Conservation (phyloP, 192 early-diverging fungal species). For the Entomortierella parvispora region DNA sequence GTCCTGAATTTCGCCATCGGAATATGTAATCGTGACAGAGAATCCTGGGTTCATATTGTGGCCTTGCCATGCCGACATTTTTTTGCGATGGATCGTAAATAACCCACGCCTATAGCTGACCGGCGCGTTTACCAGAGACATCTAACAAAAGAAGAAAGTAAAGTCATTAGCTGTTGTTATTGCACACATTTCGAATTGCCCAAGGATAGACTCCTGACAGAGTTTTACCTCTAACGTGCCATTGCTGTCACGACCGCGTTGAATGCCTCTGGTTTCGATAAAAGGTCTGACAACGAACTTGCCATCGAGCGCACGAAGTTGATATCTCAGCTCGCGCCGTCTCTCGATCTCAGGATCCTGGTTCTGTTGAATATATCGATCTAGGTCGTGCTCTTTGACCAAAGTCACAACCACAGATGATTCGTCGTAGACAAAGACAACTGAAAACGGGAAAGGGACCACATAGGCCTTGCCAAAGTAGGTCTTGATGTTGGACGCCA, state of each 20-base stretch:
- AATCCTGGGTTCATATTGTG: constrained; percentile 72
- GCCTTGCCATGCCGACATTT: constrained; percentile 49
- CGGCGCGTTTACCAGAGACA: constrained; percentile 45
- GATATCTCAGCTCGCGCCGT: constrained; percentile 59
- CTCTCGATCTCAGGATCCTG: constrained; percentile 54
- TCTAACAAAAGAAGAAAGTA: constrained; percentile 6
- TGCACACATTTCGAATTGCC: neutral
- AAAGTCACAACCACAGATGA: constrained; percentile 60
- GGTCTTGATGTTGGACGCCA: constrained; percentile 58
- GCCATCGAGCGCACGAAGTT: constrained; percentile 67
- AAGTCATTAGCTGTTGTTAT: neutral
- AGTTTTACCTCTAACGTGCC: constrained; percentile 40
- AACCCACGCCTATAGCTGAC: constrained; percentile 58
- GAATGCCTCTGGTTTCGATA: constrained; percentile 24
- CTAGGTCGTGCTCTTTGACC: constrained; percentile 61
- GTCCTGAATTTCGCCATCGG: constrained; percentile 53
- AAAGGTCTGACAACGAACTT: constrained; percentile 66
- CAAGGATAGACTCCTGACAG: neutral
- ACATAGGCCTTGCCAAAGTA: constrained; percentile 71
- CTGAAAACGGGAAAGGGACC: constrained; percentile 73
- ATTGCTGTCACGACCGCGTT: constrained; percentile 25
- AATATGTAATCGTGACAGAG: constrained; percentile 59
- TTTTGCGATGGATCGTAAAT: constrained; percentile 59
- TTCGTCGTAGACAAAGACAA: constrained; percentile 75
- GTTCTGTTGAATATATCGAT: constrained; percentile 65